A percentile compares a stretch with the other conserved stretches of the same genome.
These are phyloP conservation scores for Kalmusia sp. DNA, from an alignment of 2,329 filamentous ascomycete genomes.

Conservation along the genomic window DNA sequence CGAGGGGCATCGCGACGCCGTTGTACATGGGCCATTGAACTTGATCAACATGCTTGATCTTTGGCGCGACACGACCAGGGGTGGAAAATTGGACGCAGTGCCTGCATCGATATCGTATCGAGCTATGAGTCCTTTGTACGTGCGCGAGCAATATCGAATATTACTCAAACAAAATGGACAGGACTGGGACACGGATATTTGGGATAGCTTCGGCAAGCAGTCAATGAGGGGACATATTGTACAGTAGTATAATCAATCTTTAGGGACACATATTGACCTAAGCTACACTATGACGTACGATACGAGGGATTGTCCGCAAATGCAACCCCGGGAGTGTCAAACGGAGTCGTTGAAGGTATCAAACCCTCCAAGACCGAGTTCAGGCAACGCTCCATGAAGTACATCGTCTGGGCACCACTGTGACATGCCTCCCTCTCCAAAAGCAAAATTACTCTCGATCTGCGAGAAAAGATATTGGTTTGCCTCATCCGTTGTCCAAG, in stretches of 20 bases:
- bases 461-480: slow-evolving; percentile 40
- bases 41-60: slow-evolving; percentile 58
- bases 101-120: slow-evolving; percentile 38
- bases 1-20: slow-evolving; percentile 76
- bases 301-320: too few relatives aligned
- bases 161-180: slow-evolving; percentile 22
- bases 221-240: slow-evolving; percentile 40
- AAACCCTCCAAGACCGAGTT: background rate
- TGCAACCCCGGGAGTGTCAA: too few relatives aligned
- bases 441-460: slow-evolving; percentile 40
- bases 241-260: slow-evolving; percentile 22
- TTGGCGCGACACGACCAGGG: slow-evolving; percentile 35
- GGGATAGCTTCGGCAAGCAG: slow-evolving; percentile 41
- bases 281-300: too few relatives aligned
- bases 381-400: slow-evolving; percentile 2
- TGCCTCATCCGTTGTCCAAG: slow-evolving; percentile 37
- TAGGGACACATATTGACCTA: too few relatives aligned
- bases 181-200: slow-evolving; percentile 35
- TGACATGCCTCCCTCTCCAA: slow-evolving; percentile 34
- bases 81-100: slow-evolving; percentile 20
- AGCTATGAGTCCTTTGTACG: slow-evolving; percentile 42
- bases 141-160: slow-evolving; percentile 40
- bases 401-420: slow-evolving; percentile 30
- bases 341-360: background rate
- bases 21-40: slow-evolving; percentile 88